Conservation (phyloP, 179 eudicot genomes). For the Sideroxylon spinosum region DNA sequence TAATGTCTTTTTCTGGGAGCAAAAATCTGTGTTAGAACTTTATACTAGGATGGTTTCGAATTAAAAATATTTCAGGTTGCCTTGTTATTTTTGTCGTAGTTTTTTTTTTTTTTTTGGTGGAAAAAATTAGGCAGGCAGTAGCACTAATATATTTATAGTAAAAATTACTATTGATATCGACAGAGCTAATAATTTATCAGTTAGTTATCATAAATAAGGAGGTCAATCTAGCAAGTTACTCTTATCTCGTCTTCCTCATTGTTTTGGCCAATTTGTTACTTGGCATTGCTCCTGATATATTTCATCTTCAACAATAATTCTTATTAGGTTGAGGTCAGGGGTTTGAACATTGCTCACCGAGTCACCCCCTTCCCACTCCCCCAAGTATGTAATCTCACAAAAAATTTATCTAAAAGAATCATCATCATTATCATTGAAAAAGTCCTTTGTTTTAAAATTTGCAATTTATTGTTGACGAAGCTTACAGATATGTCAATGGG, state of each 20-base stretch:
- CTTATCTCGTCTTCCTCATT: no score
- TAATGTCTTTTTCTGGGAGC: background rate
- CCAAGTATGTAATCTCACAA: no score
- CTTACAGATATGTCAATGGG: conserved; percentile 2
- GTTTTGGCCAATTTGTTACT: no score
- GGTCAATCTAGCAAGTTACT: background rate
- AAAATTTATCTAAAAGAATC: no score
- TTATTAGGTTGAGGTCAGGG: background rate
- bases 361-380: no score
- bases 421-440: no score
- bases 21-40: background rate
- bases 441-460: no score
- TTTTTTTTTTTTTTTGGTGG: background rate
- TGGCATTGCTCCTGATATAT: background rate
- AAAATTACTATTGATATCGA: background rate
- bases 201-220: background rate
- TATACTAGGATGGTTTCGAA: background rate
- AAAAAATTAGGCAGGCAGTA: background rate
- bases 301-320: background rate
- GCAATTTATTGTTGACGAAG: background rate
- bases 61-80: no score
- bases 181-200: background rate
- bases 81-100: no score
- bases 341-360: no score
- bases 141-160: background rate